Base-by-base conservation (phyloP, 805 yeast species). In the Spathaspora arborariae region DNA sequence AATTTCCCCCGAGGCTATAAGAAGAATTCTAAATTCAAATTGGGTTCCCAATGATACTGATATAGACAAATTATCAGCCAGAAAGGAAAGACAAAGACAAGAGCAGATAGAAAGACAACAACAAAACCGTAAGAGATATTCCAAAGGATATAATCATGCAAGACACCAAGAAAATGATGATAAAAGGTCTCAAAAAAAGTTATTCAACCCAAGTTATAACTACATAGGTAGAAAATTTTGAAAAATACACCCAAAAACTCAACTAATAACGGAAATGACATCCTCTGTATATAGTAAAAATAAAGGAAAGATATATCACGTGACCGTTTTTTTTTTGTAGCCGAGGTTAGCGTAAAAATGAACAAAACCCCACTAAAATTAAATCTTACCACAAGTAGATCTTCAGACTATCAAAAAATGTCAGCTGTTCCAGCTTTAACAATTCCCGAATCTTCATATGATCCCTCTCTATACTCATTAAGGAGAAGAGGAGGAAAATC, bases 1-100 rank as follows among this genome's bases (percentile, higher is more conserved):
- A 42, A 75, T 88, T 4, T 85, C 94, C 1, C 92, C 95, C 1
- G 95, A 90, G 54, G 87, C 91, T 0, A 78, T 90, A 2, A 71
- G 96, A 48, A 76, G 96, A 51, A 88, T 91, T 16, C 60, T 91
- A 52, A 82, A 80, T 59, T 82, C 92, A 4, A 80, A 75, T 34
- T 91, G 96, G 95, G 65, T 61, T 15, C 96, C 96, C 0, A 70
- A 63, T 4, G 74, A 68, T 1, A 74, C 72, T n/a, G 87, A 83
- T 49, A 75, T 70, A 35, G 73, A 63, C 4, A 62, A 56, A 22
- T 59, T 75, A 15, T 63, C 70, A 26, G 64, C 65, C 15, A 73
- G 92, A 51, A 55, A 51, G 42, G 24, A 20, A 13, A 37, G 39
- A 37, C 39, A 37, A 60, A 46, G 45, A 46, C 16, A 34, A 34